Evolutionary conservation across 2,329 filamentous ascomycete genomes (phyloP).

Genomic region (Alternaria incomplexa): DNA sequence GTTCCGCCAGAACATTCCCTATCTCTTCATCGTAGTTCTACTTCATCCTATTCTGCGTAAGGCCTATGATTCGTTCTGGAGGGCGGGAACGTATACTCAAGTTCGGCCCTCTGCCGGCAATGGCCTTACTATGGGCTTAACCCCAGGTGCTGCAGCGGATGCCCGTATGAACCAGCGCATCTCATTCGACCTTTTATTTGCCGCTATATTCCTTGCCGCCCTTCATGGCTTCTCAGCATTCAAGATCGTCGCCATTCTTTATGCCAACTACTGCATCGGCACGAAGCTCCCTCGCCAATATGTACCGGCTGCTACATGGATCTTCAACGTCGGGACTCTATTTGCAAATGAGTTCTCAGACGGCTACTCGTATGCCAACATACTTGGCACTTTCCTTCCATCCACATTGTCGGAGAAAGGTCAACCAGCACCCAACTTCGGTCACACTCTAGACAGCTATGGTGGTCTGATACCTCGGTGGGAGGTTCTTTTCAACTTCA

Average conservation of each 20-base stretch:
- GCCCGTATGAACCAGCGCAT: slow-evolving; percentile 68
- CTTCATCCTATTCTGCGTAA: slow-evolving; percentile 81
- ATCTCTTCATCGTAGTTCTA: slow-evolving; percentile 74
- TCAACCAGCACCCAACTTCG: slow-evolving; percentile 63
- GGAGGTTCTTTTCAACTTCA: slow-evolving; percentile 98
- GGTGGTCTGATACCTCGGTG: slow-evolving; percentile 87
- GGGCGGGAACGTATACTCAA: slow-evolving; percentile 53
- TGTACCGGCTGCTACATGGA: slow-evolving; percentile 80
- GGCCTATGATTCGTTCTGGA: slow-evolving; percentile 66
- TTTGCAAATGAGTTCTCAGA: slow-evolving; percentile 87
- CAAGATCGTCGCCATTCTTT: slow-evolving; percentile 83
- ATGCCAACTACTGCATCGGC: slow-evolving; percentile 79
- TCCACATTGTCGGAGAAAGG: slow-evolving; percentile 51
- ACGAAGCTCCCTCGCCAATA: slow-evolving; percentile 72
- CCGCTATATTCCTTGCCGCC: slow-evolving; percentile 75
- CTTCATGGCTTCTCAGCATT: slow-evolving; percentile 85
- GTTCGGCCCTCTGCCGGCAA: slow-evolving; percentile 46
- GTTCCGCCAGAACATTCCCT: slow-evolving; percentile 86
- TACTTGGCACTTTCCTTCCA: slow-evolving; percentile 62
- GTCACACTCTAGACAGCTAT: slow-evolving; percentile 75
- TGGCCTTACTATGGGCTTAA: slow-evolving; percentile 50
- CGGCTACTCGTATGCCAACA: slow-evolving; percentile 74
- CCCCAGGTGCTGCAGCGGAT: slow-evolving; percentile 58
- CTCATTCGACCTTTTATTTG: slow-evolving; percentile 83
- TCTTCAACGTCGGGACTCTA: slow-evolving; percentile 83